A percentile compares a stretch with the other conserved stretches of the same genome.
These are phyloP conservation scores for Gentiana dahurica DNA, from an alignment of 257 asterid genomes.

Conservation along the genomic window DNA sequence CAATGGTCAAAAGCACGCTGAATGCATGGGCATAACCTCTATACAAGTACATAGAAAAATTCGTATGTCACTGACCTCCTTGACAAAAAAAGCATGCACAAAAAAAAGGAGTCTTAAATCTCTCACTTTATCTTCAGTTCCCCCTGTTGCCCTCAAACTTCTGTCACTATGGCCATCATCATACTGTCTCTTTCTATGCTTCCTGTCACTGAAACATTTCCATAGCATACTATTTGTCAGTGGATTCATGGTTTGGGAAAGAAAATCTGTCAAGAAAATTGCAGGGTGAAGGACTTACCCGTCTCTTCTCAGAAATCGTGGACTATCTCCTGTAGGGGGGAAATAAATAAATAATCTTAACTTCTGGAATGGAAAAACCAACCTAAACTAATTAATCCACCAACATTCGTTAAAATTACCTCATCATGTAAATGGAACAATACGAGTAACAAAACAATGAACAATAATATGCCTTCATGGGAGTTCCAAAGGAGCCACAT, in stretches of 20 bases:
- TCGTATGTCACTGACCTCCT: neutral
- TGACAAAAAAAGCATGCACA: neutral
- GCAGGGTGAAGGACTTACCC: slow-evolving; percentile 55
- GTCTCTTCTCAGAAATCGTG: slow-evolving; percentile 36
- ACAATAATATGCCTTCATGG: slow-evolving; percentile 55
- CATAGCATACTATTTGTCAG: no score
- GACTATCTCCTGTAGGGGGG: slow-evolving; percentile 46
- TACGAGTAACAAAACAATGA: slow-evolving; percentile 51
- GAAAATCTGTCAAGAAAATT: no score
- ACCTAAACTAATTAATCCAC: neutral
- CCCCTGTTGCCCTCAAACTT: slow-evolving; percentile 41
- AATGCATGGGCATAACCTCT: neutral
- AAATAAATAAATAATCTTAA: slow-evolving; percentile 3
- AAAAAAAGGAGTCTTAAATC: slow-evolving; percentile 25
- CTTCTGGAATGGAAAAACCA: slow-evolving; percentile 9
- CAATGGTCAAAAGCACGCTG: neutral
- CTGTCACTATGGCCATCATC: slow-evolving; percentile 20
- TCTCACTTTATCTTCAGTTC: slow-evolving; percentile 38
- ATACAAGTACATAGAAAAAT: neutral
- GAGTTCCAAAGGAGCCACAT: slow-evolving; percentile 56
- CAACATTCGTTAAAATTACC: slow-evolving; percentile 23
- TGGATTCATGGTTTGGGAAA: neutral
- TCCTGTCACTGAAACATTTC: slow-evolving; percentile 29
- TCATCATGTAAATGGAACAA: slow-evolving; percentile 53
- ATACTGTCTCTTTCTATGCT: neutral